A percentile compares a stretch with the other conserved stretches of the same genome.
Conservation (phyloP, 2,329 filamentous ascomycete species). For the Colletotrichum endophyticum region DNA sequence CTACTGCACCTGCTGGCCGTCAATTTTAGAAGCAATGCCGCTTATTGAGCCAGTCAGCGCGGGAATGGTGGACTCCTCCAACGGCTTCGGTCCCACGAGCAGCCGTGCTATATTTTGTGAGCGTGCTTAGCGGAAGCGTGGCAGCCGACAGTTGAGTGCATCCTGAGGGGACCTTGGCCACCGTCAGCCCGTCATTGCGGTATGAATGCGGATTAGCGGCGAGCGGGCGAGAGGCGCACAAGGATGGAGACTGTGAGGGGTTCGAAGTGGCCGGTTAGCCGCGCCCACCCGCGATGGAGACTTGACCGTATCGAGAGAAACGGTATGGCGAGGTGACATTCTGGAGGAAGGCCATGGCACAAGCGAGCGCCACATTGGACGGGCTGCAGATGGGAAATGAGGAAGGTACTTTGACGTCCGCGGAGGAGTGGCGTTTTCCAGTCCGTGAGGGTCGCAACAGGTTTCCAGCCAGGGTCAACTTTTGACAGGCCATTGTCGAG, state of each 20-base stretch:
- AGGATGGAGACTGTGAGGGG: neutral
- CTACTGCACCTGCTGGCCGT: neutral
- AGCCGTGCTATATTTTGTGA: constrained; percentile 14
- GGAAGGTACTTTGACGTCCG: neutral
- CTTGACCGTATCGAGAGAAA: neutral
- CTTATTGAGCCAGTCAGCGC: constrained; percentile 17
- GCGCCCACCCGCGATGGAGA: constrained; percentile 14
- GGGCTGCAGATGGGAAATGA: constrained; percentile 14
- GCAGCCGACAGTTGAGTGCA: neutral
- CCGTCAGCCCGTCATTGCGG: constrained; percentile 10
- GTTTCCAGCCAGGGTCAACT: neutral
- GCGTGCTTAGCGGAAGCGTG: neutral
- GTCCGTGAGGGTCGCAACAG: neutral
- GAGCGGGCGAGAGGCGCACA: neutral
- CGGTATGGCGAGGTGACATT: constrained; percentile 4
- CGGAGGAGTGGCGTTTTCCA: neutral
- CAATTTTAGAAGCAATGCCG: constrained; percentile 4
- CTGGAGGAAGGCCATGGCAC: neutral
- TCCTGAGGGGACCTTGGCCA: neutral
- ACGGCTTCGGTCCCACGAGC: neutral
- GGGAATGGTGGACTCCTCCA: neutral
- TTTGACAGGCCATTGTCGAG: neutral
- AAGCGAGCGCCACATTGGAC: constrained; percentile 5
- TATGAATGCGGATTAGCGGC: constrained; percentile 3
- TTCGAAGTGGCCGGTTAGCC: constrained; percentile 8